Base-by-base conservation (phyloP, 805 yeast genomes). In the Candida takata region DNA sequence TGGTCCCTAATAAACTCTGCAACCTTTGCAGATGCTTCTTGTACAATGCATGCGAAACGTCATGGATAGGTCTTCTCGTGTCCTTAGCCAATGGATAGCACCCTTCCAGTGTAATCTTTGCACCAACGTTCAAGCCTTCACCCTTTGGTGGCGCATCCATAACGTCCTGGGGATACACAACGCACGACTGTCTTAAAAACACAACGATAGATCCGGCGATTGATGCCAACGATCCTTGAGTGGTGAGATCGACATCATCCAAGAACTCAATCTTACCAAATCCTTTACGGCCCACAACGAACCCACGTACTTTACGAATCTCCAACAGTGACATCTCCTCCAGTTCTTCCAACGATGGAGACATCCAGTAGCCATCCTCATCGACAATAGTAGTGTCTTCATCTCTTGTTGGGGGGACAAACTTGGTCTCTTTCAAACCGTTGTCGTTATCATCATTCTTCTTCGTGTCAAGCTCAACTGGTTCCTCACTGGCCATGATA, bases 361-460 rank as follows among this genome's bases (percentile, higher is more conserved):
- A 74, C 36, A 79, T 80, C 84, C 92, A 92, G 61, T 88, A 92
- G 6, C 88, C 95, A 33, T 82, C 74, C 11, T 77, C 78, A 34
- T 80, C 53, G 20, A 45, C 40, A 27, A 30, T 20, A 4, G 32
- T 34, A n/a, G 35, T 37, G 15, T 38, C 41, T 26, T 37, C 42
- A 6, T 36, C 44, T 15, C 43, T 21, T 17, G 33, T 30, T 7
- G 26, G 27, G 4, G 27, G 17, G 17, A 23, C 13, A 11, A 30
- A 14, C 26, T 23, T 30, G 19, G 27, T 30, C 17, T 21, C 18
- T 14, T 5, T 19, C 25, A 9, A 15, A 23, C 12, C 11, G 24
- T 21, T 21, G 24, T 11, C 11, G 26, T 24, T 24, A 24, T 24
- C n/a, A 6, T 24, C 26, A 24, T 13, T 15, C 28, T 11, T 13